These are phyloP conservation scores for Globisporangium sylvaticum DNA, from an alignment of 352 stramenopile species.

Conservation along the genomic window DNA sequence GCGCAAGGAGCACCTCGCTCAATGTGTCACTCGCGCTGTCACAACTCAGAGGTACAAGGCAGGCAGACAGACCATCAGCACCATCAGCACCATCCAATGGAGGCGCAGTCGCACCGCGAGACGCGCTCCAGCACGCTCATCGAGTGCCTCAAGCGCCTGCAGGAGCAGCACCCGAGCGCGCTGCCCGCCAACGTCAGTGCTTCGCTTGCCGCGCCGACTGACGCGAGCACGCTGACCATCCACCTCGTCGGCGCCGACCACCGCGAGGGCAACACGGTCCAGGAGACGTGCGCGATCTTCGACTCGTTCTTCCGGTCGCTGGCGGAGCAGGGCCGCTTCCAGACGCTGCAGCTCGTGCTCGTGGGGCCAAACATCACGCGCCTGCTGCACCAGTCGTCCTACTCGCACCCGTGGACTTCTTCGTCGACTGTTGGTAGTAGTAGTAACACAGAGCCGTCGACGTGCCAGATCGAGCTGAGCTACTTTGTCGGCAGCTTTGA, in stretches of 20 bases:
- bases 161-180: constrained; percentile 6
- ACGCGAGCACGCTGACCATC: constrained; percentile 32
- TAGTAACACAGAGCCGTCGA: background rate
- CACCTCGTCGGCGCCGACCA: constrained; percentile 76
- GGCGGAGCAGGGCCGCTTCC: constrained; percentile 28
- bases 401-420: constrained; percentile 19
- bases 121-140: constrained; percentile 31
- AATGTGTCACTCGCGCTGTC: too few species aligned
- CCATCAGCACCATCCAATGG: constrained; percentile 4
- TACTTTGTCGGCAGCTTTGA: constrained; percentile 80
- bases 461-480: constrained; percentile 38
- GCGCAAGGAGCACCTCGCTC: too few species aligned
- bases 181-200: background rate
- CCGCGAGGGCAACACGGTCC: constrained; percentile 58
- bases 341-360: constrained; percentile 52
- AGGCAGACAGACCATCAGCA: too few species aligned
- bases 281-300: constrained; percentile 63
- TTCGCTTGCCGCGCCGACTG: background rate
- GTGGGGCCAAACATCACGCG: constrained; percentile 71
- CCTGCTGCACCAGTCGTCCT: constrained; percentile 36
- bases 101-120: constrained; percentile 9
- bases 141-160: constrained; percentile 30
- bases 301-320: constrained; percentile 38
- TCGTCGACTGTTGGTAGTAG: background rate
- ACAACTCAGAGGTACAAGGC: too few species aligned